These are phyloP conservation scores for Lecanicillium sp. DNA, from an alignment of 2,329 filamentous ascomycete species.

Conservation along the genomic window DNA sequence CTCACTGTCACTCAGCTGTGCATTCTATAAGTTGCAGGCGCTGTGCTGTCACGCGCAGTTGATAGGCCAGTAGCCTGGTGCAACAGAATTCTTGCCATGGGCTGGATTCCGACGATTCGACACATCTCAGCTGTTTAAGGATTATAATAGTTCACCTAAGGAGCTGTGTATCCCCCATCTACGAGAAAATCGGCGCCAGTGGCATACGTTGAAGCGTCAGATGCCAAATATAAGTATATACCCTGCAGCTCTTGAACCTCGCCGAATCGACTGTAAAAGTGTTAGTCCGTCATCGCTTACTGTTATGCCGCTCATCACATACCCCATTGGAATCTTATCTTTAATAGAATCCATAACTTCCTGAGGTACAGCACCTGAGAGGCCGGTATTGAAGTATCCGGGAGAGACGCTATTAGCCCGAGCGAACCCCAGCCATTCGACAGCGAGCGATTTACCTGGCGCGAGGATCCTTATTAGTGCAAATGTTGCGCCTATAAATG, in stretches of 20 bases:
- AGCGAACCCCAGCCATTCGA: constrained; percentile 11
- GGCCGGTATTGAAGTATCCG: constrained; percentile 7
- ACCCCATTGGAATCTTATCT: constrained; percentile 11
- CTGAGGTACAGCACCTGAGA: neutral
- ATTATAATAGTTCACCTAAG: too few relatives aligned
- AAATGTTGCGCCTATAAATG: neutral
- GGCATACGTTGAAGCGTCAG: constrained; percentile 20
- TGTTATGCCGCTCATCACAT: neutral
- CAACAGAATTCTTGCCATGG: too few relatives aligned
- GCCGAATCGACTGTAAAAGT: constrained; percentile 1
- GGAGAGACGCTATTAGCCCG: constrained; percentile 7
- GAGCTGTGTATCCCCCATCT: constrained; percentile 17
- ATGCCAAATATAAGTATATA: constrained; percentile 12
- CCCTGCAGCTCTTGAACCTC: constrained; percentile 3
- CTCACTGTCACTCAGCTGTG: too few relatives aligned
- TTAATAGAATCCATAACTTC: neutral
- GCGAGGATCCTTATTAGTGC: neutral
- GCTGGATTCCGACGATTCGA: too few relatives aligned
- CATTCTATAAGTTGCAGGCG: too few relatives aligned
- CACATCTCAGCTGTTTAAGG: too few relatives aligned
- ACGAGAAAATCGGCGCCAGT: constrained; percentile 19
- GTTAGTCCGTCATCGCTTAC: neutral
- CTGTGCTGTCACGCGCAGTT: too few relatives aligned
- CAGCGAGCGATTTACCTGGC: constrained; percentile 7
- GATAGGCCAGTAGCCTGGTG: too few relatives aligned